These are phyloP conservation scores for Spatholobus suberectus DNA, from an alignment of 306 rosid species.

Conservation along the genomic window DNA sequence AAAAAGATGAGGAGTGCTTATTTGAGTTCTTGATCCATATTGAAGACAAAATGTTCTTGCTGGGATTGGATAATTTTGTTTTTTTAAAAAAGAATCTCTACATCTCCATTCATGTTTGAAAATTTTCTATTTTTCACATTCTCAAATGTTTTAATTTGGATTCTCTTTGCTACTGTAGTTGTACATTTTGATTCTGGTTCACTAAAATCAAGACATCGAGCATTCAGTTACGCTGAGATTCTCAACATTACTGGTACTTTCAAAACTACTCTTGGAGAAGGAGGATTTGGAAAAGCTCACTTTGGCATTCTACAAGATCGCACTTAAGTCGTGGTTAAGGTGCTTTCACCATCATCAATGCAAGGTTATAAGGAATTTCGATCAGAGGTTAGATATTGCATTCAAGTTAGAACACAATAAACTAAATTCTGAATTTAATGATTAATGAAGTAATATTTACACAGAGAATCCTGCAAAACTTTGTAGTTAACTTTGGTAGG, in stretches of 20 bases:
- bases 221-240: slow-evolving; percentile 38
- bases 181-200: neutral
- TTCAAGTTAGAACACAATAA: too few relatives aligned
- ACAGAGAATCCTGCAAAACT: neutral
- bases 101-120: too few relatives aligned
- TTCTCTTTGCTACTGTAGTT: neutral
- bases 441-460: too few relatives aligned
- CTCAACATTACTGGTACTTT: slow-evolving; percentile 44
- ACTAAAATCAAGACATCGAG: slow-evolving; percentile 26
- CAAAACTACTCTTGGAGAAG: slow-evolving; percentile 45
- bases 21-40: too few relatives aligned
- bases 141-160: neutral
- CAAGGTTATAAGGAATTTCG: slow-evolving; percentile 39
- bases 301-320: slow-evolving; percentile 35
- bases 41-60: too few relatives aligned
- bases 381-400: too few relatives aligned
- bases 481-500: neutral
- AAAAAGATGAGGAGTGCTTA: too few relatives aligned
- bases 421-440: too few relatives aligned
- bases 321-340: slow-evolving; percentile 52
- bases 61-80: too few relatives aligned
- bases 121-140: too few relatives aligned
- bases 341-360: slow-evolving; percentile 47
- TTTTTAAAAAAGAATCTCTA: too few relatives aligned
- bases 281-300: too few relatives aligned